Evolutionary conservation across 352 stramenopile species (phyloP), one percentile per base, ranked within the genome.

Genomic region (Thraustochytrium sp.): DNA sequence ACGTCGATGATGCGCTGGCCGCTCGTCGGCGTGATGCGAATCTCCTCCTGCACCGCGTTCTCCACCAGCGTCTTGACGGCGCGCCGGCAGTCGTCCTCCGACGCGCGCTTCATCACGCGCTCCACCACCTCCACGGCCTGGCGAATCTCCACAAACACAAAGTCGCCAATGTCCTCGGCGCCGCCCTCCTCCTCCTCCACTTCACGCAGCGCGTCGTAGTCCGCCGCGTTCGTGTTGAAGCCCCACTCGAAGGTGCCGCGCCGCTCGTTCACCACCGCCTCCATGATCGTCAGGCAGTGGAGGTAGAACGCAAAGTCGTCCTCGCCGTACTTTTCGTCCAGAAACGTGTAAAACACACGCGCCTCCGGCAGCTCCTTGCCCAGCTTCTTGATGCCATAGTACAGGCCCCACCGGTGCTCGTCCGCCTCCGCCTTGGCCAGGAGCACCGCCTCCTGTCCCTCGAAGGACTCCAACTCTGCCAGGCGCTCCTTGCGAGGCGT

Each of bases 311-410:
- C 90, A 44, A 95, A 87, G 65, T 89, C 89, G 80, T 98, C 94
- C 86, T 97, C 93, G 44, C 93, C 93, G 64, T 96, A 93, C 46
- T 93, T 96, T 75, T 97, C 93, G 61, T 97, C 94, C 0, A 98
- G 87, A 21, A 97, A 87, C 2, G 91, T 94, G 26, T 95, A 88
- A 59, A 98, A 98, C 0, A 97, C 84, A 62, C 93, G 94, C 0
- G 93, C 93, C 51, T 98, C 94, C 37, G 94, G 63, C 38, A 92
- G 94, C 11, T 94, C 92, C 76, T 94, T 89, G 18, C 92, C 88
- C 0, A 97, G 89, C 1, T 94, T 82, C 73, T 96, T 95, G 38
- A 95, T 90, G 0, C 94, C 94, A 68, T 97, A 97, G 85, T 98
- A 97, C 31, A 98, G 74, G 40, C 91, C 94, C 94, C 94, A 98